Evolutionary conservation across 1,139 yeast species (phyloP), one percentile per base, ranked within the genome.

Genomic region (Taphrina flavorubra): DNA sequence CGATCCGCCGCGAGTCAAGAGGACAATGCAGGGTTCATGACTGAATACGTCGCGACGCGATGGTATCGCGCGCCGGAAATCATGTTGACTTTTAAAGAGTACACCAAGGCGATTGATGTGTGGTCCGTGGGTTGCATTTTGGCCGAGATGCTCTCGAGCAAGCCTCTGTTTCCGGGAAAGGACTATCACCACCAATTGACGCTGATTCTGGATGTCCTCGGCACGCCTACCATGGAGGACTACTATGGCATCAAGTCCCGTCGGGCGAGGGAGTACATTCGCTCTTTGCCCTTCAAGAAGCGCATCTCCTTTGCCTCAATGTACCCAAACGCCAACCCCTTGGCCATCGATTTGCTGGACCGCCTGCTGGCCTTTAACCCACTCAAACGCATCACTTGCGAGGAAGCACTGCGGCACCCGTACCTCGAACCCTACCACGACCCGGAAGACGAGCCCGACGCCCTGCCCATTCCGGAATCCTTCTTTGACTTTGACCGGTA

Each of bases 51-150:
- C 65, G 98, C 98, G 8, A 94, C 99, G 6, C 82, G 98, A 74
- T 92, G 98, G 98, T 92, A 92, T 79, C 82, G 98, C 67, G 98
- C 98, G 0, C 98, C 98, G 0, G 98, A 92, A 76, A 92, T 92
- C 77, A 92, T 92, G 98, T 83, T 94, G 68, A 90, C 97, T 0
- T 89, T 92, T 75, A 94, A 92, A 71, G 92, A 90, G 76, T 94
- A 94, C 79, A 89, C 97, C 37, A 90, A 92, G 70, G 97, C 97
- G 18, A 92, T 94, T 75, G 99, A 94, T 78, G 87, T 92, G 71
- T 94, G 99, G 99, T 88, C 96, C 1, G 92, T 92, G 57, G 99
- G 99, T 3, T 94, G 99, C 78, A 92, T 94, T 69, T 80, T 94
- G 70, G 98, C 97, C 0, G 99, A 94, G 78, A 88, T 94, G 90